A percentile compares a stretch with the other conserved stretches of the same genome.
phyloP scores from a whole-genome alignment of 2,329 filamentous ascomycete genomes.

The Davidsoniella neocaledoniae region DNA sequence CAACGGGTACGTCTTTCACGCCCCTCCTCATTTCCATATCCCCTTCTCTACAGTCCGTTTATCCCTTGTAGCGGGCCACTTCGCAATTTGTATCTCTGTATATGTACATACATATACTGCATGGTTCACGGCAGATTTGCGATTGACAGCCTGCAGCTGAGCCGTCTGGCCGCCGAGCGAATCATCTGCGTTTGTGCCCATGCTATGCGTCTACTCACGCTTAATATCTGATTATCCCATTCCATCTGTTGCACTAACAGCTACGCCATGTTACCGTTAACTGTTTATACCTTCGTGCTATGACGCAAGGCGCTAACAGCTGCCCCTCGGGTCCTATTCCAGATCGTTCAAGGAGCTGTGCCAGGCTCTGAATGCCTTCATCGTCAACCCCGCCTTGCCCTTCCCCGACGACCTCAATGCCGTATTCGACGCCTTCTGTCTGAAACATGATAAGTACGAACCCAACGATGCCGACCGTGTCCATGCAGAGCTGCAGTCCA shows the following conservation, averaged over 20 bases:
- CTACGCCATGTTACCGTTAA: no score
- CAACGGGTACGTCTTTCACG: no score
- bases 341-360: constrained; percentile 45
- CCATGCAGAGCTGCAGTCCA: constrained; percentile 52
- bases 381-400: constrained; percentile 35
- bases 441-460: constrained; percentile 50
- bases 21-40: no score
- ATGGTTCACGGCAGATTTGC: constrained; percentile 2
- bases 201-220: background rate
- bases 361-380: constrained; percentile 37
- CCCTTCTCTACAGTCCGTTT: no score
- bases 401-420: constrained; percentile 48
- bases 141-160: background rate
- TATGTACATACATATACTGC: background rate
- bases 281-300: no score
- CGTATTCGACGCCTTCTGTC: constrained; percentile 49
- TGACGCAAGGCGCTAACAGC: no score
- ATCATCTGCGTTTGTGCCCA: background rate
- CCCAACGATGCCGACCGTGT: constrained; percentile 52
- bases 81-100: no score
- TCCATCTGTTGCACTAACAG: no score
- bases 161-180: no score
- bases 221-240: no score
- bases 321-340: background rate
- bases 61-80: no score